phyloP scores from a whole-genome alignment of 495 filamentous ascomycete species.

The Corynascus novoguineensis region DNA sequence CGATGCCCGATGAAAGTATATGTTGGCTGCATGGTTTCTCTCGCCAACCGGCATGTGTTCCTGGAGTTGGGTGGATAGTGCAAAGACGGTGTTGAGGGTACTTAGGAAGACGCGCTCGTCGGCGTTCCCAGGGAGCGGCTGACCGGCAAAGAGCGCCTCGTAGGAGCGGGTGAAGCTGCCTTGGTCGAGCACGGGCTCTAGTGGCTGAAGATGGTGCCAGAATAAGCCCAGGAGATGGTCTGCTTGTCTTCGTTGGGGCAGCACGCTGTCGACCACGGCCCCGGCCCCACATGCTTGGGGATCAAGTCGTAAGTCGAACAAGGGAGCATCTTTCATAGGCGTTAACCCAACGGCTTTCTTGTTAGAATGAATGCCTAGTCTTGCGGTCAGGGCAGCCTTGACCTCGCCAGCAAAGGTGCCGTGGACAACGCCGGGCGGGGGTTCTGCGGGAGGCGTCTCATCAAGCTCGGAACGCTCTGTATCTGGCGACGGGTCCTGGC shows the following conservation, averaged over 20 bases:
- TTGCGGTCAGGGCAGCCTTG: neutral
- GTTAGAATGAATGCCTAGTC: neutral
- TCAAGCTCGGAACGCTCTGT: neutral
- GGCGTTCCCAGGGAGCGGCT: neutral
- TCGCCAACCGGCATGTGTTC: neutral
- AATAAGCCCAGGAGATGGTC: neutral
- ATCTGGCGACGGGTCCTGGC: neutral
- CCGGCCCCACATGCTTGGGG: neutral
- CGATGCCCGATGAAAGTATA: neutral
- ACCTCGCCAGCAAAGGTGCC: neutral
- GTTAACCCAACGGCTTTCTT: neutral
- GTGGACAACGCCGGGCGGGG: neutral
- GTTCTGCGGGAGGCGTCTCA: neutral
- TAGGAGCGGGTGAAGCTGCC: neutral
- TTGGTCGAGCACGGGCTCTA: neutral
- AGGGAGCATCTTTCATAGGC: neutral
- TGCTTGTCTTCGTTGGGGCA: neutral
- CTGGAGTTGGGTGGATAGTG: neutral
- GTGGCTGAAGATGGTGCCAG: neutral
- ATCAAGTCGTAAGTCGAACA: neutral
- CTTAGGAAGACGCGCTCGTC: neutral
- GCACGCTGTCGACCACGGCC: neutral
- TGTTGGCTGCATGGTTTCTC: neutral
- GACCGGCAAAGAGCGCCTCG: neutral
- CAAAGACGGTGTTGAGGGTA: constrained; percentile 2